These are phyloP conservation scores for Madurella fahalii DNA, from an alignment of 2,329 filamentous ascomycete genomes.

Conservation along the genomic window DNA sequence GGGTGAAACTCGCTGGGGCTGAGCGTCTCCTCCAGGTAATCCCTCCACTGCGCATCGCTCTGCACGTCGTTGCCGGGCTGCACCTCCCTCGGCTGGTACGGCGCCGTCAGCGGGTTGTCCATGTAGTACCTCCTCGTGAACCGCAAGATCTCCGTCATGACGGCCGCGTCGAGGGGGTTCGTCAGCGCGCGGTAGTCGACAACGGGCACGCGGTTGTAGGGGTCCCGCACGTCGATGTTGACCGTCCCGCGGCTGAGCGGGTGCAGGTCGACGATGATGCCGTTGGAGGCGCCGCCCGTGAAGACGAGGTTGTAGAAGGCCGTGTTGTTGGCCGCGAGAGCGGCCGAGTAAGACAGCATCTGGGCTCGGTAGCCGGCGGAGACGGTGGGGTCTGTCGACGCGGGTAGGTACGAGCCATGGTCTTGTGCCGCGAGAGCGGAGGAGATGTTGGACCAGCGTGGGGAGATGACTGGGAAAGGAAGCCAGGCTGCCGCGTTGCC, in stretches of 20 bases:
- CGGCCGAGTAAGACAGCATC: slow-evolving; percentile 27
- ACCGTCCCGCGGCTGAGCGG: slow-evolving; percentile 40
- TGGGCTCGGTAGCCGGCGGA: slow-evolving; percentile 37
- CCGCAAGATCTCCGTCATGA: slow-evolving; percentile 38
- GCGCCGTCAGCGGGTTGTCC: slow-evolving; percentile 30
- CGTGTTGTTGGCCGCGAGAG: slow-evolving; percentile 28
- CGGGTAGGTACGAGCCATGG: slow-evolving; percentile 33
- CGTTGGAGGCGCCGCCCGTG: slow-evolving; percentile 28
- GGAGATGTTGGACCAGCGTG: slow-evolving; percentile 26
- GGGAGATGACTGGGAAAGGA: slow-evolving; percentile 32
- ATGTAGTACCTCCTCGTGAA: slow-evolving; percentile 31
- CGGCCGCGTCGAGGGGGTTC: slow-evolving; percentile 50
- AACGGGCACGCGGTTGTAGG: slow-evolving; percentile 31
- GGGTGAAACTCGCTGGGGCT: slow-evolving; percentile 28
- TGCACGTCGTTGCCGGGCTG: slow-evolving; percentile 33
- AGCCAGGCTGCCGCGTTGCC: slow-evolving; percentile 32
- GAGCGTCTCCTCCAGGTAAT: slow-evolving; percentile 16
- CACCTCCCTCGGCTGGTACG: slow-evolving; percentile 34
- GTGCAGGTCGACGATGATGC: slow-evolving; percentile 35
- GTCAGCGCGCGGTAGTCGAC: slow-evolving; percentile 39
- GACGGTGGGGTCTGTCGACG: slow-evolving; percentile 33
- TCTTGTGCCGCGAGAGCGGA: slow-evolving; percentile 30
- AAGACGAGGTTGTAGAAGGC: slow-evolving; percentile 32
- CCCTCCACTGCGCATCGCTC: slow-evolving; percentile 28
- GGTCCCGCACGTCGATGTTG: slow-evolving; percentile 35